These are phyloP conservation scores for Coniella vitis DNA, from an alignment of 2,329 filamentous ascomycete genomes.

Conservation along the genomic window DNA sequence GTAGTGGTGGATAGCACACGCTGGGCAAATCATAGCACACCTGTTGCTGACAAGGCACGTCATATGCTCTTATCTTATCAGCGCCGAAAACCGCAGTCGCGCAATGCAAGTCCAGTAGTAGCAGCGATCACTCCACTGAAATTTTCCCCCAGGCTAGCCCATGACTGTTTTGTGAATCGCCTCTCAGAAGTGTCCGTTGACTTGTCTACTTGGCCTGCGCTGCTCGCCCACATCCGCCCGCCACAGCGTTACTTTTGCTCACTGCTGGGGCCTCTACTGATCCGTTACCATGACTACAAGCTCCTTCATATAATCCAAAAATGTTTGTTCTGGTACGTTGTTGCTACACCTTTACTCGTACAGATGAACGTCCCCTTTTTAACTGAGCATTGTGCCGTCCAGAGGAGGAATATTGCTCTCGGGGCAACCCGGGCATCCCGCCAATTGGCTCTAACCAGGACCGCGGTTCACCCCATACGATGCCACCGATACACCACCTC, in stretches of 20 bases:
- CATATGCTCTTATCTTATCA: slow-evolving; percentile 1
- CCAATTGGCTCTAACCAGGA: slow-evolving; percentile 13
- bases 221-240: no score
- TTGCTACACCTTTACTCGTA: no score
- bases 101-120: background rate
- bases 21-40: background rate
- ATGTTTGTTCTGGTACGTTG: slow-evolving; percentile 16
- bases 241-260: background rate
- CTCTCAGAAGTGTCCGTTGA: background rate
- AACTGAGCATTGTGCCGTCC: background rate
- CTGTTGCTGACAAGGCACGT: slow-evolving; percentile 2
- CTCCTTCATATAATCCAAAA: slow-evolving; percentile 3
- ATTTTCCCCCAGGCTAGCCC: background rate
- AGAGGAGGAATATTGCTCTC: slow-evolving; percentile 25
- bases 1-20: no score
- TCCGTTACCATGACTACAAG: slow-evolving; percentile 1
- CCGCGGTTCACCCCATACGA: slow-evolving; percentile 4
- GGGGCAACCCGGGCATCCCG: slow-evolving; percentile 21
- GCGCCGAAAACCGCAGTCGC: background rate
- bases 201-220: no score
- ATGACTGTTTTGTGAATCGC: background rate
- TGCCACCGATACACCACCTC: slow-evolving; percentile 15
- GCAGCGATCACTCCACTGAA: background rate
- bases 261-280: background rate
- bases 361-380: no score